Evolutionary conservation across 345 rosid species (phyloP).

Genomic region (Ceriops tagal): DNA sequence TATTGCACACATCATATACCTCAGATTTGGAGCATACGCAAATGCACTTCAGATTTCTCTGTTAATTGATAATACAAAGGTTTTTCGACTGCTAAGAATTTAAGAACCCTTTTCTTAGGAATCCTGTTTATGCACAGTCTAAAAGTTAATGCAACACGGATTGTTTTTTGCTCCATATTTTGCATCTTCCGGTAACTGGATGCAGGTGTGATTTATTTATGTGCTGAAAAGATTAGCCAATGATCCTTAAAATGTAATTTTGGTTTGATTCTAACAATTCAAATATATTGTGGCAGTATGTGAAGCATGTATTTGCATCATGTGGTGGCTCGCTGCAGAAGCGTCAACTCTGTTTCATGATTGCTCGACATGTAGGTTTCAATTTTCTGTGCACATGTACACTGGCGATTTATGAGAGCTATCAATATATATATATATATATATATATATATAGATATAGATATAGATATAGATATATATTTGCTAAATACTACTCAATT

Average conservation of each 20-base stretch:
- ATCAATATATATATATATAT: not conserved
- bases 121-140: not conserved
- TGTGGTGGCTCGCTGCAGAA: constrained; percentile 58
- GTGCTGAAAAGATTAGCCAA: not conserved
- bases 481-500: constrained; percentile 13
- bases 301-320: constrained; percentile 69
- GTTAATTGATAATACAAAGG: constrained; percentile 77
- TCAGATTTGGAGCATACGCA: constrained; percentile 61
- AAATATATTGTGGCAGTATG: constrained; percentile 45
- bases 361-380: constrained; percentile 83
- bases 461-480: not conserved
- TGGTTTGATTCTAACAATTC: constrained; percentile 1
- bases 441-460: not conserved
- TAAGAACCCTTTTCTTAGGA: not conserved
- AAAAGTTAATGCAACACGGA: no score
- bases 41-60: constrained; percentile 84
- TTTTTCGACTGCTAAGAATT: constrained; percentile 20
- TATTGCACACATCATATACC: constrained; percentile 73
- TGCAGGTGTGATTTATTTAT: not conserved
- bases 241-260: not conserved
- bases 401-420: not conserved
- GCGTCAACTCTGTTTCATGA: constrained; percentile 84
- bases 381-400: not conserved
- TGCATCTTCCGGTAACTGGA: not conserved
- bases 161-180: not conserved